Evolutionary conservation across 2,329 filamentous ascomycete species (phyloP), one percentile per base, ranked within the genome.

Genomic region (Penicillium capsulatum): DNA sequence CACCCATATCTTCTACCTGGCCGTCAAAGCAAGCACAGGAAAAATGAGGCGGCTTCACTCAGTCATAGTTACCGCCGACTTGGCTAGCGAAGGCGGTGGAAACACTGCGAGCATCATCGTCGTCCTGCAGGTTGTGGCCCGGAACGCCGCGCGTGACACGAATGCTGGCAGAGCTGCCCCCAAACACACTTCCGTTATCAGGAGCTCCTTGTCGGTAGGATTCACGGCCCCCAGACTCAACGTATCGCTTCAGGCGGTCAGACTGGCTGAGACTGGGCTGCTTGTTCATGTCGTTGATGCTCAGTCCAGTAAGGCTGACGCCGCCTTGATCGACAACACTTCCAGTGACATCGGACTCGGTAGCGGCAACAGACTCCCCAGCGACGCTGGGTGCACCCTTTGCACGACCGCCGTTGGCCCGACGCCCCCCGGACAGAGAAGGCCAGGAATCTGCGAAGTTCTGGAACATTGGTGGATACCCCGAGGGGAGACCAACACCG

Each of bases 61-160:
- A 80, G 61, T 80, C 77, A 56, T 79, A 80, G 53, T 71, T 75
- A 29, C 75, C 75, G 40, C 87, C 89, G 53, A 96, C 81, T 67
- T 97, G 92, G 70, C 89, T 96, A 46, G 91, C 90, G 70, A 97
- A 98, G 34, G 90, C 90, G 36, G 92, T 97, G 60, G 88, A 95
- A 58, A 97, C 81, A 67, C 91, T 97, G 69, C 92, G 88, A 58
- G 92, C 88, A 62, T 55, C 52, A 26, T 97, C 92, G 53, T 98
- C 92, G 53, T 98, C 92, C 47, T 84, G 73, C 29, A 70, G 66
- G 26, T 59, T 48, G 39, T 66, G 61, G 16, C 69, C 65, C 10
- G 64, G 59, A 30, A 60, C 53, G 29, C 67, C 64, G 32, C 70
- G 68, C 32, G 70, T 69, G 45, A 72, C 67, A 36, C 74, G 68